A percentile compares a stretch with the other conserved stretches of the same genome.
phyloP scores from a whole-genome alignment of 2,329 filamentous ascomycete species.

The Talaromyces sp. region DNA sequence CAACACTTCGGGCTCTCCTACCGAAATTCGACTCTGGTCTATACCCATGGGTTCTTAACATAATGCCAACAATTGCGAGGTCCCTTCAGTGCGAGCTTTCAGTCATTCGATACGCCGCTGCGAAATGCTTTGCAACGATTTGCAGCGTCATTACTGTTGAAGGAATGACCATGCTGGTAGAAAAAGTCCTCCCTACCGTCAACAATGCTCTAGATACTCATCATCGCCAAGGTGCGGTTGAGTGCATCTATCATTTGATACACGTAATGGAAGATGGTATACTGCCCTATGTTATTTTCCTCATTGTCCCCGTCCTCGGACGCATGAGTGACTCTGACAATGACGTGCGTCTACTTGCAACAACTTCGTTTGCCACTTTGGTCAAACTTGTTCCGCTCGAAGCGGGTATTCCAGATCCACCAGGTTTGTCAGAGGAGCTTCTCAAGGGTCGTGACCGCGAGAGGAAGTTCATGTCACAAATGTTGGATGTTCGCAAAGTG shows the following conservation, averaged over 20 bases:
- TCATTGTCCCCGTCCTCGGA: conserved; percentile 92
- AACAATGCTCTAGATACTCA: conserved; percentile 84
- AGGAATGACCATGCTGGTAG: conserved; percentile 92
- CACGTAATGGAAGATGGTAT: conserved; percentile 97
- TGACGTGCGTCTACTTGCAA: conserved; percentile 87
- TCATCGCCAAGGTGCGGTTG: conserved; percentile 86
- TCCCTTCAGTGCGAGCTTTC: conserved; percentile 83
- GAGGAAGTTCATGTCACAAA: conserved; percentile 91
- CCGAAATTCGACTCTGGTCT: conserved; percentile 76
- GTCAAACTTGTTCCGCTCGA: conserved; percentile 96
- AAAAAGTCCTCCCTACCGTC: conserved; percentile 86
- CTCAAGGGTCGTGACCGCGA: conserved; percentile 88
- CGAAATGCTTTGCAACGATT: conserved; percentile 93
- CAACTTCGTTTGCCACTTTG: conserved; percentile 91
- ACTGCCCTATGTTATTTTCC: conserved; percentile 95
- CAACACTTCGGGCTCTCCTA: conserved; percentile 83
- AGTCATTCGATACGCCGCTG: conserved; percentile 91
- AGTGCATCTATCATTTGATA: conserved; percentile 94
- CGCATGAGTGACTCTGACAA: conserved; percentile 98
- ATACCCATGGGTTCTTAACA: conserved; percentile 71
- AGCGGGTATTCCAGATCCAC: conserved; percentile 93
- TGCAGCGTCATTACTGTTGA: conserved; percentile 95
- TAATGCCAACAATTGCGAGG: conserved; percentile 80
- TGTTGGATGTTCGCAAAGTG: conserved; percentile 94
- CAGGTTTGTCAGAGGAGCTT: conserved; percentile 81